These are phyloP conservation scores for Graphiopsis chlorocephala DNA, from an alignment of 2,329 filamentous ascomycete species.

Conservation along the genomic window DNA sequence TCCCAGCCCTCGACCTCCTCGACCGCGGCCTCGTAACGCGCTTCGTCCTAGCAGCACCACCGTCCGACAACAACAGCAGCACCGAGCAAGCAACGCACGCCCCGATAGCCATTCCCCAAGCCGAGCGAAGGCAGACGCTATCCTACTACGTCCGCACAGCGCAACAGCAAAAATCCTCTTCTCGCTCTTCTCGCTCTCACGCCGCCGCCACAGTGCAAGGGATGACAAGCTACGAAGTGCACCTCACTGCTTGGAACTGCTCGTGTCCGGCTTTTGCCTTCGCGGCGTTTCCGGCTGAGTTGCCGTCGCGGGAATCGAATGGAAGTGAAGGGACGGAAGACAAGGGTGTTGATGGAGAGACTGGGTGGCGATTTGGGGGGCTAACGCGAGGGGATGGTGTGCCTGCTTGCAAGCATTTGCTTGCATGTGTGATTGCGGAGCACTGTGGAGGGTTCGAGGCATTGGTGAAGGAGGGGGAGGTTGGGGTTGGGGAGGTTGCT, in stretches of 20 bases:
- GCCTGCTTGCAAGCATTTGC: constrained; percentile 79
- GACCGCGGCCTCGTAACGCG: constrained; percentile 71
- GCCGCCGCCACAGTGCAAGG: neutral
- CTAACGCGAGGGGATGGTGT: constrained; percentile 42
- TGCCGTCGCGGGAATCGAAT: neutral
- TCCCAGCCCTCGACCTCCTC: constrained; percentile 83
- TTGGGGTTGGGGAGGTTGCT: constrained; percentile 66
- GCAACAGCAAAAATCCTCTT: constrained; percentile 33
- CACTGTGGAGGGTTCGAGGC: constrained; percentile 60
- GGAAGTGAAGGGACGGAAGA: neutral
- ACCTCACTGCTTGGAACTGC: constrained; percentile 78
- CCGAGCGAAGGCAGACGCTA: neutral
- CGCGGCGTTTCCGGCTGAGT: constrained; percentile 56
- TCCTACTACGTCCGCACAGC: constrained; percentile 65
- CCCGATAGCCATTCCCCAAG: too few species aligned
- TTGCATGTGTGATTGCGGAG: constrained; percentile 76
- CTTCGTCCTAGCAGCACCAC: constrained; percentile 25
- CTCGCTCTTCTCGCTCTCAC: neutral
- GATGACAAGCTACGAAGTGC: constrained; percentile 69
- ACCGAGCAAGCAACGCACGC: too few species aligned
- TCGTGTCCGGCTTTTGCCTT: constrained; percentile 83
- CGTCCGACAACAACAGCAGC: neutral
- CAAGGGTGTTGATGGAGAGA: neutral
- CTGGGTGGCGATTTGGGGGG: constrained; percentile 47
- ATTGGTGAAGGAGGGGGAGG: constrained; percentile 54